Percentiles rank a stretch among this genome's conserved stretches.
Evolutionary conservation across 148 eudicot genomes (phyloP).

Genomic region (Rheum nobile): DNA sequence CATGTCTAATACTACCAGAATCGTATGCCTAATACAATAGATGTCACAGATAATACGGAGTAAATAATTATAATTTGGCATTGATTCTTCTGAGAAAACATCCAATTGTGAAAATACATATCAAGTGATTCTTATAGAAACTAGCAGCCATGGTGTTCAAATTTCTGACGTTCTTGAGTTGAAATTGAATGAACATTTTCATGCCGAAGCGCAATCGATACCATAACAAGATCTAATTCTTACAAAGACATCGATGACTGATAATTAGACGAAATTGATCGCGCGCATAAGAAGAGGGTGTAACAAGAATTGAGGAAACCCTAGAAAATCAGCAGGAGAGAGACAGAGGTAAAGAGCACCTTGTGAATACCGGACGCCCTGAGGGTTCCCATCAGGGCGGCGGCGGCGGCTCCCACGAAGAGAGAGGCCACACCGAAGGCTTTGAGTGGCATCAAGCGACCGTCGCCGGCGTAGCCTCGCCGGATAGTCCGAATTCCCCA

Average conservation of each 20-base stretch:
- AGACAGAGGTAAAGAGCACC: constrained; percentile 15
- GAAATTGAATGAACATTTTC: background rate
- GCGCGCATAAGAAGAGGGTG: background rate
- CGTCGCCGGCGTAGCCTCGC: constrained; percentile 37
- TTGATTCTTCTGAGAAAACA: background rate
- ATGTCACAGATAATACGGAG: too few species aligned
- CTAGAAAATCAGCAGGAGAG: background rate
- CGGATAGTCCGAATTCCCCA: constrained; percentile 27
- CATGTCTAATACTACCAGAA: background rate
- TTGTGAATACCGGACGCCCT: constrained; percentile 33
- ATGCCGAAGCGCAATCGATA: background rate
- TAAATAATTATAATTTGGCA: too few species aligned
- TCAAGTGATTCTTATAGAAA: background rate
- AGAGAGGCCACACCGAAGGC: constrained; percentile 59
- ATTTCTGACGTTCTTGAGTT: background rate
- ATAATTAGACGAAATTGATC: background rate
- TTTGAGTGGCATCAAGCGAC: constrained; percentile 43
- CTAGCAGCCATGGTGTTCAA: background rate
- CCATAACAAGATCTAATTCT: background rate
- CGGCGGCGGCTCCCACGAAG: constrained; percentile 50
- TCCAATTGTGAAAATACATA: background rate
- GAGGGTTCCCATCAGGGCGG: constrained; percentile 31
- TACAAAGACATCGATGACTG: background rate
- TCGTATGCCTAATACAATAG: too few species aligned
- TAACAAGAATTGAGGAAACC: background rate